Evolutionary conservation across 768 basidiomycete genomes (phyloP).

Genomic region (Russula earlei): DNA sequence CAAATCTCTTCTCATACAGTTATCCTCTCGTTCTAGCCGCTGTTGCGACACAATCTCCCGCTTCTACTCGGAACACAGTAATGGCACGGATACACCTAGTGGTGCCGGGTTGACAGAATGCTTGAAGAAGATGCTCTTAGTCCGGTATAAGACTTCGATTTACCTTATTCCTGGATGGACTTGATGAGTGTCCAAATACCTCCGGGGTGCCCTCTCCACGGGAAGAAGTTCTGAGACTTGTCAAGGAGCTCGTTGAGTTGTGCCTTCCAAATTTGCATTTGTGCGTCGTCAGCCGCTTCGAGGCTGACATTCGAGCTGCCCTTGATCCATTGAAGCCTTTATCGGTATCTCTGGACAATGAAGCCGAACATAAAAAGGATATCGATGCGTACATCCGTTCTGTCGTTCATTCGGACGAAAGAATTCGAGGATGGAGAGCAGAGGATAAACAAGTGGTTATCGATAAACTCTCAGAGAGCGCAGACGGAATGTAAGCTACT

Average conservation of each 20-base stretch:
- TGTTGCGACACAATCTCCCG: neutral
- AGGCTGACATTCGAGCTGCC: neutral
- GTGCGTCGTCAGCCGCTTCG: neutral
- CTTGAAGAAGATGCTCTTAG: neutral
- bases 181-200: neutral
- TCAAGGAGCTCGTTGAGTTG: neutral
- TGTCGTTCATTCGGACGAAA: neutral
- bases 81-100: neutral
- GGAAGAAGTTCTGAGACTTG: neutral
- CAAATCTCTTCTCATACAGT: neutral
- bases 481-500: slow-evolving; percentile 9
- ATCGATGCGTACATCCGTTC: neutral
- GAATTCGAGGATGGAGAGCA: neutral
- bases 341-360: neutral
- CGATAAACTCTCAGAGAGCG: neutral
- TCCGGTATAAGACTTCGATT: neutral
- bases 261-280: neutral
- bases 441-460: neutral
- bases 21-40: neutral
- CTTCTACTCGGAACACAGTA: neutral
- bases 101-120: neutral
- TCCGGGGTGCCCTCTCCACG: neutral
- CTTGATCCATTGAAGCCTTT: neutral
- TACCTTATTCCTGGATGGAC: slow-evolving; percentile 1
- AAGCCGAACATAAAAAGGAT: slow-evolving; percentile 1